Evolutionary conservation across 2,329 filamentous ascomycete species (phyloP).

Genomic region (Alternaria postmessia): DNA sequence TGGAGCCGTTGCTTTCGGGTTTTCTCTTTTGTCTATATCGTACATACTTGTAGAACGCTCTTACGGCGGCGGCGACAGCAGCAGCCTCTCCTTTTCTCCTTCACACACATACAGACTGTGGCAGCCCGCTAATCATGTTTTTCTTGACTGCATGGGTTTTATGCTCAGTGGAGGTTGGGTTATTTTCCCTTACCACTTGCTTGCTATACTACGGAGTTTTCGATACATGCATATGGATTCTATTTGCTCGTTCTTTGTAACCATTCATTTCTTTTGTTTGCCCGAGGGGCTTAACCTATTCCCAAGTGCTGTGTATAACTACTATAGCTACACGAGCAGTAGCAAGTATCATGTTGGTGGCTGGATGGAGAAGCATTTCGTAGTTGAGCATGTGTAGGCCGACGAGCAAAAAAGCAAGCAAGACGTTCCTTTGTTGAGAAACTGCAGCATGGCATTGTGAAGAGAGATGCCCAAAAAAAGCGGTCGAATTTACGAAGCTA

Average conservation of each 20-base stretch:
- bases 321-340: slow-evolving; percentile 31
- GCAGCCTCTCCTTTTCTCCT: slow-evolving; percentile 34
- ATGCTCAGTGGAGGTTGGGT: slow-evolving; percentile 37
- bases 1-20: slow-evolving; percentile 36
- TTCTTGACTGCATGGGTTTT: slow-evolving; percentile 44
- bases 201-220: slow-evolving; percentile 36
- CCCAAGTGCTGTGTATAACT: slow-evolving; percentile 37
- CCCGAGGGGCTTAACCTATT: slow-evolving; percentile 21
- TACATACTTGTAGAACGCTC: slow-evolving; percentile 51
- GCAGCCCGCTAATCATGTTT: slow-evolving; percentile 45
- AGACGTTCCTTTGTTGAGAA: slow-evolving; percentile 24
- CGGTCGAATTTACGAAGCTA: background rate
- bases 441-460: background rate
- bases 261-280: slow-evolving; percentile 18
- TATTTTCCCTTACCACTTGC: slow-evolving; percentile 24
- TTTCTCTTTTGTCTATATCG: slow-evolving; percentile 44
- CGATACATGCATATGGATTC: slow-evolving; percentile 49
- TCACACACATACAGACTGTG: slow-evolving; percentile 25
- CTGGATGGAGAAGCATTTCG: slow-evolving; percentile 12
- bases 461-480: background rate
- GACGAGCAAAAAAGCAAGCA: slow-evolving; percentile 45
- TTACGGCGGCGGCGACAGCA: slow-evolving; percentile 38
- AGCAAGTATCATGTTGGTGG: slow-evolving; percentile 17
- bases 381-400: slow-evolving; percentile 31
- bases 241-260: slow-evolving; percentile 34